phyloP scores from a whole-genome alignment of 208 protist genomes.

The Naegleria gruberi region DNA sequence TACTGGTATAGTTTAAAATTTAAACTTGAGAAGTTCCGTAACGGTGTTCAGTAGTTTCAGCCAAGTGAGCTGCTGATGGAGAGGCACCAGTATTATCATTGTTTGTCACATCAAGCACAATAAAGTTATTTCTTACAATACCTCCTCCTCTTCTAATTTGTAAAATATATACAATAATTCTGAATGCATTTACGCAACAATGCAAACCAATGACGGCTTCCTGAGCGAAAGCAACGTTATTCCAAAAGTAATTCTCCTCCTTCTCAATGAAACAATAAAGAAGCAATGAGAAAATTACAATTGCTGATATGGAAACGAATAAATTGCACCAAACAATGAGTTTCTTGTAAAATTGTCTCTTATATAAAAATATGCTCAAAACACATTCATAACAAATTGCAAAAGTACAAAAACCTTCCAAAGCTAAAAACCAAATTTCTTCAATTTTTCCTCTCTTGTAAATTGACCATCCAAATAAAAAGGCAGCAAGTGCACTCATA shows the following conservation, averaged over 20 bases:
- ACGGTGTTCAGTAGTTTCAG: no score
- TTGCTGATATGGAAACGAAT: neutral
- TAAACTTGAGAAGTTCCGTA: no score
- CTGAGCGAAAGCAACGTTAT: neutral
- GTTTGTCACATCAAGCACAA: neutral
- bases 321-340: neutral
- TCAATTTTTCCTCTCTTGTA: conserved; percentile 4
- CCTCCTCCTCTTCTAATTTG: neutral
- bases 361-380: neutral
- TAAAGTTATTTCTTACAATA: neutral
- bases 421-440: conserved; percentile 5
- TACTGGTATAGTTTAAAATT: no score
- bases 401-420: neutral
- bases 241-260: neutral
- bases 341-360: neutral
- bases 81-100: no score
- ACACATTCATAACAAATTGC: neutral
- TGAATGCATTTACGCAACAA: neutral
- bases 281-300: neutral
- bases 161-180: neutral
- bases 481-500: neutral
- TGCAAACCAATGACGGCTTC: neutral
- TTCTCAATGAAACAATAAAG: neutral
- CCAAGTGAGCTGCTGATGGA: no score
- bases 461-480: conserved; percentile 13